Evolutionary conservation across 805 yeast species (phyloP).

Genomic region (Blastobotrys chiropterorum): DNA sequence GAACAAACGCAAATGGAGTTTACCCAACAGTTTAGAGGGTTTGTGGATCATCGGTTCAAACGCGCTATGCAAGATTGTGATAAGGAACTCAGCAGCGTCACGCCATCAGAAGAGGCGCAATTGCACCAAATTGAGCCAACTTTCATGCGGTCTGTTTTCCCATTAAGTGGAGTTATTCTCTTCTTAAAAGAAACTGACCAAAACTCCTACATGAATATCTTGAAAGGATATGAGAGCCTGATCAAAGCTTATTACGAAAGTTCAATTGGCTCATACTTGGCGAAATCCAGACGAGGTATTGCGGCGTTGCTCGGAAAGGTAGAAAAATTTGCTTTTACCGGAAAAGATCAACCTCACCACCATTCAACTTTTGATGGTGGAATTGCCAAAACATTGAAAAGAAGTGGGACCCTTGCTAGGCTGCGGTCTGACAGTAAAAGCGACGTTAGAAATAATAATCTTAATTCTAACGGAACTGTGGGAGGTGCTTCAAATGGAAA

Average conservation of each 20-base stretch:
- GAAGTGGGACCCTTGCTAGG: constrained; percentile 22
- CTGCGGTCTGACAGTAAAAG: constrained; percentile 10
- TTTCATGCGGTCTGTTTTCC: constrained; percentile 23
- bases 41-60: constrained; percentile 40
- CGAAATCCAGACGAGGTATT: constrained; percentile 24
- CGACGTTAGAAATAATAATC: neutral
- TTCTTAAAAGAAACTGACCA: constrained; percentile 55
- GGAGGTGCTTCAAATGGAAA: too few species aligned
- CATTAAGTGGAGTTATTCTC: constrained; percentile 44
- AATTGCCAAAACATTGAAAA: constrained; percentile 16
- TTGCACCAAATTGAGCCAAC: constrained; percentile 20
- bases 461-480: neutral
- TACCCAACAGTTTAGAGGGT: constrained; percentile 39
- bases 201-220: constrained; percentile 39
- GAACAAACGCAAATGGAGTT: constrained; percentile 51
- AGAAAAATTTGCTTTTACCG: constrained; percentile 15
- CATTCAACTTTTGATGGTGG: constrained; percentile 1
- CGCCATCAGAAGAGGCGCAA: constrained; percentile 11
- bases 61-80: constrained; percentile 21
- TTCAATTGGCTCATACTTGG: constrained; percentile 28
- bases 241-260: constrained; percentile 34
- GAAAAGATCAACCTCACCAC: neutral
- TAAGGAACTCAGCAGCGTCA: constrained; percentile 4
- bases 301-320: constrained; percentile 10
- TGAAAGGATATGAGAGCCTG: constrained; percentile 36